Evolutionary conservation across 371 early-diverging fungal species (phyloP), one percentile per base, ranked within the genome.

Genomic region (Syncephalastrum contaminatum): DNA sequence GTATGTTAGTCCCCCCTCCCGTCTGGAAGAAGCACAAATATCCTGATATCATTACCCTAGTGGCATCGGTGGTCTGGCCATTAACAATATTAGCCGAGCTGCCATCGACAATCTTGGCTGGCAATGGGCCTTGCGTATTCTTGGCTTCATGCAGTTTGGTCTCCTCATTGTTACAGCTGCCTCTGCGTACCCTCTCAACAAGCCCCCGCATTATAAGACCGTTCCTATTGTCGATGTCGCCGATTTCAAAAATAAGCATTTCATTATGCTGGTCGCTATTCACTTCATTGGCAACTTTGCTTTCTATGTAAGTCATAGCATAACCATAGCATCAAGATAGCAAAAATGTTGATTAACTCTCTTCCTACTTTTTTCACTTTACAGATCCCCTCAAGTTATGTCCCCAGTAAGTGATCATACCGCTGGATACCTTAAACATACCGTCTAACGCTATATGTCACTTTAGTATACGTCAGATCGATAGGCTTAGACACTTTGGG

Each of bases 21-120:
- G 12, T 30, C 36, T n/a, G n/a, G n/a, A n/a, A 30, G 10, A 5
- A 30, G 36, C 12, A 30, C 36, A 15, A 12, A 45, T 45, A 22
- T 10, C 6, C 19, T 22, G 1, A 12, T 14, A 45, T 14, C 13
- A 22, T 10, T 2, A 45, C 7, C 2, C 0, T 30, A 80, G 82
- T 1, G 85, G 87, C 48, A 53, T 87, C 15, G 91, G 91, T 42
- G 90, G 89, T 20, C 64, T 90, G n/a, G 55, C 73, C 43, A 48
- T 87, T 14, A 75, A 85, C 12, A 81, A 83, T 43, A 67, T 80
- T 5, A 73, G 75, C 0, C 77, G 76, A 10, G 76, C 81, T 3
- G 64, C 82, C 48, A 67, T 88, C 24, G 46, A 64, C 4, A 50
- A 58, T 1, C 44, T 88, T 14, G 87, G 80, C 2, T 76, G 80